Conservation (phyloP, 257 asterid genomes). For the Jacaranda mimosifolia region DNA sequence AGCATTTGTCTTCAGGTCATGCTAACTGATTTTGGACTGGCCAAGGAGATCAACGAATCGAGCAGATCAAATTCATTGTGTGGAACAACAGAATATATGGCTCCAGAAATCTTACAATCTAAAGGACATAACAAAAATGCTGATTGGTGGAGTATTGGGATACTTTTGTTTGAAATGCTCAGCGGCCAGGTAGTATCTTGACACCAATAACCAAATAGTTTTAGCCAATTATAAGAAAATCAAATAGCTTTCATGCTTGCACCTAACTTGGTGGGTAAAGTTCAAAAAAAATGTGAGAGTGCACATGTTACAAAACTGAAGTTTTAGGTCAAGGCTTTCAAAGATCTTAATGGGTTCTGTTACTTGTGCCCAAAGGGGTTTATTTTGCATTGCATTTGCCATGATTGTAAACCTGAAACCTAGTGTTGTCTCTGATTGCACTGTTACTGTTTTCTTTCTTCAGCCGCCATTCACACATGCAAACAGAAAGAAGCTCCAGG, state of each 20-base stretch:
- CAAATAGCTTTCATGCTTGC: background rate
- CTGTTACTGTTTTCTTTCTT: background rate
- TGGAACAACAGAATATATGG: conserved; percentile 97
- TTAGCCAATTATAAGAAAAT: background rate
- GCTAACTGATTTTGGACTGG: conserved; percentile 94
- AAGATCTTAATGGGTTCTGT: background rate
- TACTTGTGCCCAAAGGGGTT: background rate
- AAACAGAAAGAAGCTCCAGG: conserved; percentile 92
- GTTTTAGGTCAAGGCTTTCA: background rate
- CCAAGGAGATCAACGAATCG: conserved; percentile 89
- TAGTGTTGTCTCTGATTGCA: conserved; percentile 5
- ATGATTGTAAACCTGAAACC: background rate
- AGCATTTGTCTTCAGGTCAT: conserved; percentile 61
- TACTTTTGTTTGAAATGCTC: conserved; percentile 91
- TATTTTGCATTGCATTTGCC: conserved; percentile 3
- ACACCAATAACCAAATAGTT: background rate
- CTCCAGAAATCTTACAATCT: conserved; percentile 83
- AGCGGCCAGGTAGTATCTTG: conserved; percentile 73
- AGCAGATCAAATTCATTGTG: conserved; percentile 91
- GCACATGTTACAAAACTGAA: conserved; percentile 2
- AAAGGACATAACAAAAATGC: conserved; percentile 89
- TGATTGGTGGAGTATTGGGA: conserved; percentile 97
- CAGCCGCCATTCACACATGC: conserved; percentile 91
- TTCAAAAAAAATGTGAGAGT: background rate
- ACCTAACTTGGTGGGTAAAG: background rate